Conservation (phyloP, 1,139 yeast genomes). For the Geotrichum klebahnii region DNA sequence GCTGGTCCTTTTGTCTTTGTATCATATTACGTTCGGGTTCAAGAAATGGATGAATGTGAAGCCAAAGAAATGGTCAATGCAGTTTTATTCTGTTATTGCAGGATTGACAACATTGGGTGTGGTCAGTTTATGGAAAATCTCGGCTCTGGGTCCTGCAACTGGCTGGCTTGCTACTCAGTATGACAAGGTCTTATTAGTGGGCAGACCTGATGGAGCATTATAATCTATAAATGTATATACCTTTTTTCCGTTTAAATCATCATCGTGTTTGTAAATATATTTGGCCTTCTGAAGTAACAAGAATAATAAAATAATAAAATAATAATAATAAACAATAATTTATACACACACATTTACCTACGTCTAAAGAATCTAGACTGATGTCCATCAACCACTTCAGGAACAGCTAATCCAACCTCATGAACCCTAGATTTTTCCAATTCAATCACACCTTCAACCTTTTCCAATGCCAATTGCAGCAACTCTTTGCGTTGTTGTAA, state of each 20-base stretch:
- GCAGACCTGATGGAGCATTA: no score
- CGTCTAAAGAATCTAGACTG: no score
- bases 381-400: no score
- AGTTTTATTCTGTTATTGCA: constrained; percentile 2
- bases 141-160: constrained; percentile 24
- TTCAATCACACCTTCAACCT: constrained; percentile 84
- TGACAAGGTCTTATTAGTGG: constrained; percentile 17
- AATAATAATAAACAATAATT: no score
- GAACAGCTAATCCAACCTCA: constrained; percentile 12
- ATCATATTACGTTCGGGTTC: constrained; percentile 46
- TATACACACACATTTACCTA: no score
- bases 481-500: constrained; percentile 88
- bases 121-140: constrained; percentile 24
- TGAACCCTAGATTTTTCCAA: constrained; percentile 47
- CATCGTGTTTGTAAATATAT: no score
- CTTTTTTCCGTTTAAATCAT: no score
- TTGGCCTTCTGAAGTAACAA: no score
- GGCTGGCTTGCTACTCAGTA: constrained; percentile 31
- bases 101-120: constrained; percentile 22
- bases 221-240: no score
- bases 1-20: constrained; percentile 36
- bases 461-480: constrained; percentile 73
- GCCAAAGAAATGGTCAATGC: neutral
- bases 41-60: constrained; percentile 35
- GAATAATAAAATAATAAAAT: no score